These are phyloP conservation scores for Sporisorium scitamineum DNA, from an alignment of 1,284 basidiomycete species.

Conservation along the genomic window DNA sequence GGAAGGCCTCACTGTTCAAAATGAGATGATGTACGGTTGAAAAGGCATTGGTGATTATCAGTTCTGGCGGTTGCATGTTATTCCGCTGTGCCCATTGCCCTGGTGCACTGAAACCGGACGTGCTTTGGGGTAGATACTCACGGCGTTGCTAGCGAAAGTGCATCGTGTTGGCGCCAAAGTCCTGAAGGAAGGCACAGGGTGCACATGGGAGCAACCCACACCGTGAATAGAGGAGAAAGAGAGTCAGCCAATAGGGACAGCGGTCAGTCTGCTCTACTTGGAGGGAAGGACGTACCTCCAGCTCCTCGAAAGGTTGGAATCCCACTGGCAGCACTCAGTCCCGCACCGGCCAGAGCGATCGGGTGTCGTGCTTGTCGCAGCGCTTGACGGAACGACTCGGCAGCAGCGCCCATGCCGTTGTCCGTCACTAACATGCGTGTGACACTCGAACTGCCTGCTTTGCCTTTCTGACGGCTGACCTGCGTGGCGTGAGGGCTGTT, in stretches of 20 bases:
- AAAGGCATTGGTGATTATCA: background rate
- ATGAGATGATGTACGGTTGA: background rate
- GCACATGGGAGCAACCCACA: background rate
- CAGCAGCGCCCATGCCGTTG: slow-evolving; percentile 14
- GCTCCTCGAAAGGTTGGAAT: slow-evolving; percentile 77
- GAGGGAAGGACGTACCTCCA: slow-evolving; percentile 70
- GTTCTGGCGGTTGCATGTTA: background rate
- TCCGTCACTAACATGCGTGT: slow-evolving; percentile 16
- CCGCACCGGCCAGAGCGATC: slow-evolving; percentile 75
- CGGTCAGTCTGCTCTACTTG: background rate
- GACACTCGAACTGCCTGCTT: background rate
- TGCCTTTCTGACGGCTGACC: background rate
- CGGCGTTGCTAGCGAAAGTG: slow-evolving; percentile 75
- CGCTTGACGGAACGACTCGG: slow-evolving; percentile 62
- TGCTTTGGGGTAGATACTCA: too few species aligned
- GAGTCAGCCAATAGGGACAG: background rate
- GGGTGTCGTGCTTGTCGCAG: slow-evolving; percentile 72
- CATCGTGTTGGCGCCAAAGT: slow-evolving; percentile 75
- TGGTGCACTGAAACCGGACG: background rate
- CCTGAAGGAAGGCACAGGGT: slow-evolving; percentile 48
- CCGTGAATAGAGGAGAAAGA: background rate
- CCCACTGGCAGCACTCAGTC: slow-evolving; percentile 74
- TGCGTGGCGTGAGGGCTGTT: background rate
- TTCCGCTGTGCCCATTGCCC: background rate
- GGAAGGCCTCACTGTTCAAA: slow-evolving; percentile 72